Evolutionary conservation across 768 basidiomycete species (phyloP).

Genomic region (Tricholoma sp.): DNA sequence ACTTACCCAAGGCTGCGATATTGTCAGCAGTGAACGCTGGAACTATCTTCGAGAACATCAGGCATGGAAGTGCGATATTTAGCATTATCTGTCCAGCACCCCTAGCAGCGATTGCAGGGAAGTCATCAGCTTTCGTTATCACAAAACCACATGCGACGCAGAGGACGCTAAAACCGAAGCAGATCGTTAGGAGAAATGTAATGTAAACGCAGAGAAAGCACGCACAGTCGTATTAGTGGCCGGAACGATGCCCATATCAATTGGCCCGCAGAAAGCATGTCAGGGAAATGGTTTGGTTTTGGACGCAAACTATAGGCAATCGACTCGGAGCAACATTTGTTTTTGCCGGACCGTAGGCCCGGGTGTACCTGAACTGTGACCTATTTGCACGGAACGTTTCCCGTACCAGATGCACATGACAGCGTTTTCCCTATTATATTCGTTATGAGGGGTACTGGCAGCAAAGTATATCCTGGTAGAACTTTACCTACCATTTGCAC

Average conservation of each 20-base stretch:
- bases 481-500: too few species aligned
- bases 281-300: too few species aligned
- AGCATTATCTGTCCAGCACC: constrained; percentile 58
- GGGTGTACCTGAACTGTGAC: too few species aligned
- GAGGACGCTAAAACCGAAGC: constrained; percentile 35
- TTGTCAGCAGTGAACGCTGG: constrained; percentile 59
- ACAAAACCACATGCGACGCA: constrained; percentile 51
- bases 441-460: too few species aligned
- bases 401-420: too few species aligned
- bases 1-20: constrained; percentile 44
- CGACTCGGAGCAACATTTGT: too few species aligned
- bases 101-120: constrained; percentile 52
- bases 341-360: too few species aligned
- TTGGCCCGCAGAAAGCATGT: constrained; percentile 33
- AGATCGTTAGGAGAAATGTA: background rate
- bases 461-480: too few species aligned
- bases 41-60: constrained; percentile 70
- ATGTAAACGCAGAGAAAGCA: constrained; percentile 2
- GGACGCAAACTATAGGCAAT: too few species aligned
- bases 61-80: constrained; percentile 58
- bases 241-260: constrained; percentile 61
- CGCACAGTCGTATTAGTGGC: constrained; percentile 57
- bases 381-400: too few species aligned
- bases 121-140: constrained; percentile 55
- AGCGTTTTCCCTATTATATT: too few species aligned